Conservation (phyloP, 495 filamentous ascomycete species). For the Letharia columbiana region DNA sequence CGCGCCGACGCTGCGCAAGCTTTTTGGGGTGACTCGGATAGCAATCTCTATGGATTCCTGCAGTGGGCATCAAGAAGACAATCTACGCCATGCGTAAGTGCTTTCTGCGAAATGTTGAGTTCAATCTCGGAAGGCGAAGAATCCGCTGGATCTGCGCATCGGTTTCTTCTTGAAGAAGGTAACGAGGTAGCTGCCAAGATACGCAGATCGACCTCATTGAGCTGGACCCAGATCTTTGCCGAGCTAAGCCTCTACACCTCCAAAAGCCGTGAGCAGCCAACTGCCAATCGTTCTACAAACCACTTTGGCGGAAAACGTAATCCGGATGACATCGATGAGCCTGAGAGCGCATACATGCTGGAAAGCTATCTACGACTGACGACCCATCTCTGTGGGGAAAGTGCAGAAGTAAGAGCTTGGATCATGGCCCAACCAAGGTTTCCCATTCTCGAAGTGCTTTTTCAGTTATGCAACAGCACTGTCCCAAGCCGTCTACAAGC, state of each 20-base stretch:
- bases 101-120: constrained; percentile 91
- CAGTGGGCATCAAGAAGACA: constrained; percentile 90
- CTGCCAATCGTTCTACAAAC: constrained; percentile 43
- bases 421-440: constrained; percentile 56
- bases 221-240: constrained; percentile 86
- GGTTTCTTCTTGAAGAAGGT: constrained; percentile 82
- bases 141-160: constrained; percentile 71
- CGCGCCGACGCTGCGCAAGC: constrained; percentile 71
- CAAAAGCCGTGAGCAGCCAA: constrained; percentile 57
- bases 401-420: constrained; percentile 56
- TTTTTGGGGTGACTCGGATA: constrained; percentile 84
- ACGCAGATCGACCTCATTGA: constrained; percentile 68
- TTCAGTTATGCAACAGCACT: constrained; percentile 58
- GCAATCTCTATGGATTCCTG: constrained; percentile 85
- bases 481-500: constrained; percentile 69
- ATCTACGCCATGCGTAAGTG: constrained; percentile 84
- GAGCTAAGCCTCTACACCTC: constrained; percentile 70
- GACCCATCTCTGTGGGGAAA: constrained; percentile 63
- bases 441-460: constrained; percentile 54
- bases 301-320: constrained; percentile 55
- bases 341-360: constrained; percentile 83
- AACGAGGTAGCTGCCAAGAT: constrained; percentile 59
- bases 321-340: constrained; percentile 61
- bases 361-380: constrained; percentile 87
- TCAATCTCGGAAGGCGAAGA: constrained; percentile 72